A percentile compares a stretch with the other conserved stretches of the same genome.
phyloP scores from a whole-genome alignment of 2,329 filamentous ascomycete species.

The Verticillium zaregamsianum region DNA sequence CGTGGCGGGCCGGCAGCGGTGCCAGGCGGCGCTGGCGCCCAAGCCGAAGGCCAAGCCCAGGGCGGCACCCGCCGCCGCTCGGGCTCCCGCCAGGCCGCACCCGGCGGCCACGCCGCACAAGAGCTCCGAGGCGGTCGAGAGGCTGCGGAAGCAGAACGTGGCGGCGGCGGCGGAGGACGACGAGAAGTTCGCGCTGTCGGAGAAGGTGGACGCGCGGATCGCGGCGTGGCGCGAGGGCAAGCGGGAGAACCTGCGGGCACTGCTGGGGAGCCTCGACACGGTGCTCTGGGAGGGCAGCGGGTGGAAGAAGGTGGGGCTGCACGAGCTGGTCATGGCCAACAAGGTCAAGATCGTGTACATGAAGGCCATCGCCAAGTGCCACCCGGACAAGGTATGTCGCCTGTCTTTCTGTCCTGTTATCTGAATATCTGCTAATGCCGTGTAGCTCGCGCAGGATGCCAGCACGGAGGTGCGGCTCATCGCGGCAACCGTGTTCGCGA shows the following conservation, averaged over 20 bases:
- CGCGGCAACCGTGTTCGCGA: constrained; percentile 61
- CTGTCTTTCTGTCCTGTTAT: too few species aligned
- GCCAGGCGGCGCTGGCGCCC: constrained; percentile 78
- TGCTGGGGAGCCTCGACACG: constrained; percentile 80
- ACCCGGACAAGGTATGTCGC: constrained; percentile 88
- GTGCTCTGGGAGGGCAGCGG: constrained; percentile 90
- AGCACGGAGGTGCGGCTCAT: constrained; percentile 63
- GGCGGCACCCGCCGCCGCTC: constrained; percentile 30
- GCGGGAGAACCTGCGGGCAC: constrained; percentile 82
- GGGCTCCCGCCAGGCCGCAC: constrained; percentile 13
- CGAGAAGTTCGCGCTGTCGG: constrained; percentile 85
- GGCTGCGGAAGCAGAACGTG: constrained; percentile 77
- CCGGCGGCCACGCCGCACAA: constrained; percentile 40
- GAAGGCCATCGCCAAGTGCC: constrained; percentile 98
- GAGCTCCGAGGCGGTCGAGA: constrained; percentile 73
- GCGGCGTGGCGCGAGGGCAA: constrained; percentile 85
- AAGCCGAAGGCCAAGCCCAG: constrained; percentile 50
- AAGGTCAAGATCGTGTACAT: constrained; percentile 98
- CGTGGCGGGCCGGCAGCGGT: constrained; percentile 80
- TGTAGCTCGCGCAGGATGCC: constrained; percentile 59
- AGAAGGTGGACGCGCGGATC: constrained; percentile 78
- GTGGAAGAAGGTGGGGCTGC: constrained; percentile 96
- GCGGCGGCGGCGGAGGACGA: constrained; percentile 84
- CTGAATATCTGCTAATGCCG: not conserved
- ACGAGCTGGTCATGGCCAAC: constrained; percentile 85